Percentiles rank a stretch among this genome's conserved stretches.
These are phyloP conservation scores for Pachysolen tannophilus DNA, from an alignment of 805 yeast species.

Conservation along the genomic window DNA sequence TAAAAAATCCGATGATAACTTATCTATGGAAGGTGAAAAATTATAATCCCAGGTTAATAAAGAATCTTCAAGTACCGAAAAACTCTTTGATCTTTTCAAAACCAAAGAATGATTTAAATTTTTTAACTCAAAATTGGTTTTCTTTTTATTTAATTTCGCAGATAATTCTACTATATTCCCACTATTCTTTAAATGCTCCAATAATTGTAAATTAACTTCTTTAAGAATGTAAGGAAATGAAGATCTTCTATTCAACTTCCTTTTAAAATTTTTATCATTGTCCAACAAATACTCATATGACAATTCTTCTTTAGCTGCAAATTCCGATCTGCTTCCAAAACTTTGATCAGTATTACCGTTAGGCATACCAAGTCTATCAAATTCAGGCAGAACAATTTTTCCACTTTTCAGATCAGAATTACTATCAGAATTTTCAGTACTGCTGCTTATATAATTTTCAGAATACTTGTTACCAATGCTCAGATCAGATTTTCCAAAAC, in stretches of 20 bases:
- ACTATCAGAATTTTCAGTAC: too few species aligned
- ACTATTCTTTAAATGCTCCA: neutral
- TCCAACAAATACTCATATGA: constrained; percentile 1
- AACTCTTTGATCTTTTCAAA: constrained; percentile 28
- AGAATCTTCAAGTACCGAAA: constrained; percentile 22
- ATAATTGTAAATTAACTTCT: constrained; percentile 20
- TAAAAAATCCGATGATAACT: constrained; percentile 19
- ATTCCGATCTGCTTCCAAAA: too few species aligned
- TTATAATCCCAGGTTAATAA: constrained; percentile 13
- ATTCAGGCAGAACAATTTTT: too few species aligned
- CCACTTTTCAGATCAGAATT: too few species aligned
- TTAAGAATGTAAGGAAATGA: constrained; percentile 28
- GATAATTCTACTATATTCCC: neutral
- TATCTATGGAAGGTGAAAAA: constrained; percentile 16
- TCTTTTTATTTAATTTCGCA: neutral
- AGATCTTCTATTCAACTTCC: constrained; percentile 26
- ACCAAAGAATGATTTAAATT: too few species aligned
- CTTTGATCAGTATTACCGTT: too few species aligned
- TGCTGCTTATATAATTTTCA: too few species aligned
- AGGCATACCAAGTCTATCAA: too few species aligned
- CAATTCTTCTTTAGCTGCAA: constrained; percentile 12
- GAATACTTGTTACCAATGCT: too few species aligned
- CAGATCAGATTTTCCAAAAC: too few species aligned
- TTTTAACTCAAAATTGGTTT: too few species aligned
- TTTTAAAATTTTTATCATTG: constrained; percentile 8